Conservation (phyloP, 768 basidiomycete genomes). For the Mycena leptocephala region DNA sequence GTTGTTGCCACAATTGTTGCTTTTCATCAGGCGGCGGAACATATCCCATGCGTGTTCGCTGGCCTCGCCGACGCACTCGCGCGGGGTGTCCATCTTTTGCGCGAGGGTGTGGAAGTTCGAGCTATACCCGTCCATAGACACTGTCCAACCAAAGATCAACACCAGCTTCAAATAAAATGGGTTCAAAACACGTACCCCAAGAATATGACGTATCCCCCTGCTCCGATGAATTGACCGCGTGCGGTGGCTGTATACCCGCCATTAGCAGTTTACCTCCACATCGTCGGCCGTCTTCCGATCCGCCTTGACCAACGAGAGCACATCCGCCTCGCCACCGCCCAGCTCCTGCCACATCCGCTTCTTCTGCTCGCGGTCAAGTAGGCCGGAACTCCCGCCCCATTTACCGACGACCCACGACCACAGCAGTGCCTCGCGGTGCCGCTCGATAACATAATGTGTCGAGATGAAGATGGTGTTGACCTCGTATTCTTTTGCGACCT, state of each 20-base stretch:
- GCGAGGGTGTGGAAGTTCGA: constrained; percentile 5
- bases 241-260: constrained; percentile 25
- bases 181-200: constrained; percentile 16
- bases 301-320: neutral
- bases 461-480: constrained; percentile 51
- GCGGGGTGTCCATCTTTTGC: neutral
- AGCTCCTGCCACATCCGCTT: constrained; percentile 50
- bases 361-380: constrained; percentile 18
- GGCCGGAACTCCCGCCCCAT: constrained; percentile 35
- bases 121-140: constrained; percentile 29
- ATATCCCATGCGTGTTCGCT: constrained; percentile 22
- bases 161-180: neutral
- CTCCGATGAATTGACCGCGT: neutral
- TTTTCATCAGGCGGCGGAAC: constrained; percentile 22
- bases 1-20: constrained; percentile 19
- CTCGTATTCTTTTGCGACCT: constrained; percentile 46
- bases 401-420: constrained; percentile 56
- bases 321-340: constrained; percentile 39
- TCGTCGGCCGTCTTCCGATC: constrained; percentile 18
- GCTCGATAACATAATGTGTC: constrained; percentile 52
- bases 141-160: neutral
- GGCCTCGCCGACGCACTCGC: constrained; percentile 7
- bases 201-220: constrained; percentile 20
- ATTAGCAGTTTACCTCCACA: constrained; percentile 34
- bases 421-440: constrained; percentile 54